These are phyloP conservation scores for Hericium rajendrae DNA, from an alignment of 768 basidiomycete species.

Conservation along the genomic window DNA sequence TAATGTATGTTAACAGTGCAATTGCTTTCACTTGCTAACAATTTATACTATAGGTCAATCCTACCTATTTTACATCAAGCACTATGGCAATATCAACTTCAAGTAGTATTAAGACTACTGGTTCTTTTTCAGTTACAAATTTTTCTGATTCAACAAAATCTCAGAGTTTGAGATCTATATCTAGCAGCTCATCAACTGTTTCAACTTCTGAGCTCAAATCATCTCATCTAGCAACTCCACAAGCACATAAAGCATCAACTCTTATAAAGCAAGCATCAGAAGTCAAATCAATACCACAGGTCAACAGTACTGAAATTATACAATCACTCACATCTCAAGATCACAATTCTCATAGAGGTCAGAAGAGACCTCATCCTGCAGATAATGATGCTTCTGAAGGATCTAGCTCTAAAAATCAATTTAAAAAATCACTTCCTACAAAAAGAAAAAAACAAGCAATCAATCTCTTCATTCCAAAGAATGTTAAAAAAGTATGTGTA, in stretches of 20 bases:
- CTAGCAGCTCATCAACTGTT: background rate
- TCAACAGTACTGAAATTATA: too few relatives aligned
- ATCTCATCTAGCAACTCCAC: too few relatives aligned
- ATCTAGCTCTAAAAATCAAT: background rate
- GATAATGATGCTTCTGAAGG: background rate
- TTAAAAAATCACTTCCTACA: background rate
- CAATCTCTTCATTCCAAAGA: conserved; percentile 18
- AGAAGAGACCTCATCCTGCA: background rate
- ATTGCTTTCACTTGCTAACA: conserved; percentile 1
- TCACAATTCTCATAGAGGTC: background rate
- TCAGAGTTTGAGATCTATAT: background rate
- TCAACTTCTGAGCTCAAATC: background rate
- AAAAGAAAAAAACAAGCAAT: conserved; percentile 3
- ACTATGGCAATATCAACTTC: too few relatives aligned
- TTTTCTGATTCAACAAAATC: too few relatives aligned
- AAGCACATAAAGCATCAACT: too few relatives aligned
- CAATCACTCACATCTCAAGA: too few relatives aligned
- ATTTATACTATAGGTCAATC: conserved; percentile 21
- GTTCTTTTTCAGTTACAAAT: too few relatives aligned
- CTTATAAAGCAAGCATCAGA: too few relatives aligned
- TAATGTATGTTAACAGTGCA: conserved; percentile 38
- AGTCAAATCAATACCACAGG: too few relatives aligned
- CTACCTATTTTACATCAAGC: conserved; percentile 28
- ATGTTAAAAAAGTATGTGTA: background rate
- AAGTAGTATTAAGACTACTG: too few relatives aligned